Base-by-base conservation (phyloP, 371 early-diverging fungal species). In the Mortierella sp. region DNA sequence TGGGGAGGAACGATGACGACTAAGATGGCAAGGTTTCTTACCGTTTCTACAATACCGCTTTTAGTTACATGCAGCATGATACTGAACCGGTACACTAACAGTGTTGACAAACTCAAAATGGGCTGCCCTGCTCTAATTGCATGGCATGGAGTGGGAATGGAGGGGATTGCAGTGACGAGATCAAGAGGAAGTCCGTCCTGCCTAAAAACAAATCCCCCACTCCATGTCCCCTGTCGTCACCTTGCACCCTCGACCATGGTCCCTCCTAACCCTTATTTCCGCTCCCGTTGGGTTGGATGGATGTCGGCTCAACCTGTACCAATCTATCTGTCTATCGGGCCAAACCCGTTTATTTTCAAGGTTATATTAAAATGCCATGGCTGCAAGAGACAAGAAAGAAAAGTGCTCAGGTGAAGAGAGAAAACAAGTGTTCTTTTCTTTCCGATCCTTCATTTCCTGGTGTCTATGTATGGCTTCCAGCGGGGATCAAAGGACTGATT, bases 291-390 rank as follows among this genome's bases (percentile, higher is more conserved):
- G 38, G 10, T 68, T 68, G 68, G 38, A 58, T 38, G 5, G n/a
- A 5, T 34, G 58, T 26, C 31, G 68, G 68, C 44, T 42, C 68
- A 38, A 38, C 24, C 42, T 14, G 0, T 50, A 11, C 50, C 50
- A 50, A 60, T 28, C 60, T 38, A 38, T 38, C 58, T n/a, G 28
- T 63, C 34, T 34, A 48, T 28, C 24, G 52, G 52, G 72, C 34
- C 24, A 4, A 21, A 16, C 24, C 14, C 42, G 16, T 19, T 19
- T 38, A 38, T 26, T 57, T 57, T 57, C 63, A 34, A 50, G 50
- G 50, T 72, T 72, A 47, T 50, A 50, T 72, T 34, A 72, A 72
- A 50, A 21, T 31, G 52, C 52, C 38, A 48, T 73, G 73, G 73
- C 50, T 38, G 42, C 42, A 38, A 38, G 42, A 38, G 42, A 38